These are phyloP conservation scores for Pisolithus sp. DNA, from an alignment of 768 basidiomycete genomes.

Conservation along the genomic window DNA sequence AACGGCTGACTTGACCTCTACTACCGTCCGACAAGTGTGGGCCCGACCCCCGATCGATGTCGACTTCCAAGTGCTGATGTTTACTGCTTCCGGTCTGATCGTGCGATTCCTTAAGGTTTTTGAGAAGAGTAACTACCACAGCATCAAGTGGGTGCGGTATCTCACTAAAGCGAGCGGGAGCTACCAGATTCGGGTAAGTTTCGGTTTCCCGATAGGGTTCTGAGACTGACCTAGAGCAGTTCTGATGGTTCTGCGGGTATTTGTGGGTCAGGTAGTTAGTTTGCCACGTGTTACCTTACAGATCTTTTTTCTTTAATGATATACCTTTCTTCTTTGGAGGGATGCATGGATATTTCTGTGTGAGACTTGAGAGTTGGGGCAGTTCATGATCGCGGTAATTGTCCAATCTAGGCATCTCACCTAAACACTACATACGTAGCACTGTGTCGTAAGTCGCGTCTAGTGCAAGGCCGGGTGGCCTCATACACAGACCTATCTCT, in stretches of 20 bases:
- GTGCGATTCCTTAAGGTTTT: conserved; percentile 98
- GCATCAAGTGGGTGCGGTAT: conserved; percentile 94
- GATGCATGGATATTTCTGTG: neutral
- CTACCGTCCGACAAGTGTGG: conserved; percentile 94
- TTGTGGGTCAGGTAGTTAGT: conserved; percentile 4
- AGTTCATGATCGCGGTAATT: conserved; percentile 5
- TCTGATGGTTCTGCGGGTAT: conserved; percentile 15
- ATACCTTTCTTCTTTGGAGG: conserved; percentile 13
- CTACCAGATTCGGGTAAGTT: conserved; percentile 88
- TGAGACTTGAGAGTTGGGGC: neutral
- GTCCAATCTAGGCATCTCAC: conserved; percentile 21
- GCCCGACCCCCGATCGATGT: conserved; percentile 96
- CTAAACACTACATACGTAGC: conserved; percentile 5
- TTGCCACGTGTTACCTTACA: conserved; percentile 20
- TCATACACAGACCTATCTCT: conserved; percentile 1
- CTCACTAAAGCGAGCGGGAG: conserved; percentile 89
- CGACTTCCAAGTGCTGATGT: conserved; percentile 99
- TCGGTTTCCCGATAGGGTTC: neutral
- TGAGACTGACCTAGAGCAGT: conserved; percentile 11
- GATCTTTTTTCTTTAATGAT: conserved; percentile 18
- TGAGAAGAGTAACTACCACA: conserved; percentile 91
- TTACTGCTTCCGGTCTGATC: conserved; percentile 91
- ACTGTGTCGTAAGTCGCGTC: conserved; percentile 18
- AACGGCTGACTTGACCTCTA: conserved; percentile 76
- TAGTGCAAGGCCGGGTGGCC: conserved; percentile 2